A percentile compares a stretch with the other conserved stretches of the same genome.
Evolutionary conservation across 164 flowering plant species (phyloP).

Genomic region (Vitis rupestris): DNA sequence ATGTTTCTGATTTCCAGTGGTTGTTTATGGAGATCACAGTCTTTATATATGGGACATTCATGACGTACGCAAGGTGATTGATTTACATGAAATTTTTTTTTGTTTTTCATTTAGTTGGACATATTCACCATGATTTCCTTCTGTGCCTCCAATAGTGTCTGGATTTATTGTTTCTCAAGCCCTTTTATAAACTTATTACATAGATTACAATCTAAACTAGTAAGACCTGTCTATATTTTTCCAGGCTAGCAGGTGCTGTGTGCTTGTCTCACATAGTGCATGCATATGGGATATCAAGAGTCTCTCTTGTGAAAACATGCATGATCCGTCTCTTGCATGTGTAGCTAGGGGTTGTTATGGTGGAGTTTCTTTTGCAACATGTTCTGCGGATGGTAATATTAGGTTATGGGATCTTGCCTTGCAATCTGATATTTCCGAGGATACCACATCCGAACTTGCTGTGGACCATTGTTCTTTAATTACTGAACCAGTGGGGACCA

Average conservation of each 20-base stretch:
- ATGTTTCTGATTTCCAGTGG: conserved; percentile 47
- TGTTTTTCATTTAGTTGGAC: background rate
- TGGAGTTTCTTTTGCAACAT: conserved; percentile 76
- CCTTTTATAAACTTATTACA: background rate
- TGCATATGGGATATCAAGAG: conserved; percentile 79
- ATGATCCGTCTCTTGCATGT: conserved; percentile 62
- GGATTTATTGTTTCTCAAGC: conserved; percentile 4
- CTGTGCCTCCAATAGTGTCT: background rate
- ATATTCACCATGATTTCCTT: conserved; percentile 4
- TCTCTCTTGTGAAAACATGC: conserved; percentile 60
- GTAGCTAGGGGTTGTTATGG: conserved; percentile 66
- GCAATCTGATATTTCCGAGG: conserved; percentile 26
- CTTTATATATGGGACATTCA: conserved; percentile 65
- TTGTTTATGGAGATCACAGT: conserved; percentile 71
- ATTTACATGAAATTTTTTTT: background rate
- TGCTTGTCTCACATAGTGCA: conserved; percentile 61
- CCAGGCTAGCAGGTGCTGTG: conserved; percentile 61
- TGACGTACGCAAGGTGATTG: conserved; percentile 48
- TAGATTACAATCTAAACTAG: conserved; percentile 3
- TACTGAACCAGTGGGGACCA: conserved; percentile 20
- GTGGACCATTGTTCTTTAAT: conserved; percentile 11
- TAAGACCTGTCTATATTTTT: conserved; percentile 8
- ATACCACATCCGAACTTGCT: conserved; percentile 9
- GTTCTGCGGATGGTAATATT: conserved; percentile 76
- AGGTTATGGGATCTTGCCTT: conserved; percentile 67